These are phyloP conservation scores for Diutina pseudorugosa DNA, from an alignment of 1,139 yeast genomes.

Conservation along the genomic window DNA sequence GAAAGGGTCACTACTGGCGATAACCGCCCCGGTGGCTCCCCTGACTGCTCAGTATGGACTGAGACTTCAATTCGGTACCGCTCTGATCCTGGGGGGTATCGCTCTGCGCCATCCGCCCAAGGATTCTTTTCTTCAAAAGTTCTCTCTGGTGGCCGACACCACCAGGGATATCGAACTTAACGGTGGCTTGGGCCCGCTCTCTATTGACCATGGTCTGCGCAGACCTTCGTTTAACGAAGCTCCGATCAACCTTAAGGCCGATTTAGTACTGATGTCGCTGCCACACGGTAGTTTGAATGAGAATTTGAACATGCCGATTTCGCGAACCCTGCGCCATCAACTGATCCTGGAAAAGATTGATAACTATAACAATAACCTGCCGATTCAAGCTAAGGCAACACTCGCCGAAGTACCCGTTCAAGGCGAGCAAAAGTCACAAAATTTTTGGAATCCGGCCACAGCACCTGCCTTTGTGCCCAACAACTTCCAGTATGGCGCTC, in stretches of 20 bases:
- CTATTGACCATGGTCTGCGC: conserved; percentile 24
- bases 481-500: conserved; percentile 14
- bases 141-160: conserved; percentile 67
- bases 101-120: conserved; percentile 35
- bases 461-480: conserved; percentile 40
- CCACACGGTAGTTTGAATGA: conserved; percentile 43
- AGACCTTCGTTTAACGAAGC: conserved; percentile 36
- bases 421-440: conserved; percentile 14
- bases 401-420: conserved; percentile 11
- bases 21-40: conserved; percentile 28
- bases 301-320: conserved; percentile 31
- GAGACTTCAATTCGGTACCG: conserved; percentile 38
- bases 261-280: conserved; percentile 12
- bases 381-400: conserved; percentile 34
- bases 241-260: conserved; percentile 11
- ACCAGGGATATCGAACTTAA: conserved; percentile 61
- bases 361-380: conserved; percentile 39
- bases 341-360: conserved; percentile 58
- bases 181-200: conserved; percentile 17
- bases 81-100: conserved; percentile 50
- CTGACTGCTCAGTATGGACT: conserved; percentile 5
- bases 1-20: conserved; percentile 37
- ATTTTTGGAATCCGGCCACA: conserved; percentile 57
- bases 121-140: conserved; percentile 50
- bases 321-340: conserved; percentile 37